Conservation (phyloP, 768 basidiomycete genomes). For the Rhodotorula sphaerocarpa region DNA sequence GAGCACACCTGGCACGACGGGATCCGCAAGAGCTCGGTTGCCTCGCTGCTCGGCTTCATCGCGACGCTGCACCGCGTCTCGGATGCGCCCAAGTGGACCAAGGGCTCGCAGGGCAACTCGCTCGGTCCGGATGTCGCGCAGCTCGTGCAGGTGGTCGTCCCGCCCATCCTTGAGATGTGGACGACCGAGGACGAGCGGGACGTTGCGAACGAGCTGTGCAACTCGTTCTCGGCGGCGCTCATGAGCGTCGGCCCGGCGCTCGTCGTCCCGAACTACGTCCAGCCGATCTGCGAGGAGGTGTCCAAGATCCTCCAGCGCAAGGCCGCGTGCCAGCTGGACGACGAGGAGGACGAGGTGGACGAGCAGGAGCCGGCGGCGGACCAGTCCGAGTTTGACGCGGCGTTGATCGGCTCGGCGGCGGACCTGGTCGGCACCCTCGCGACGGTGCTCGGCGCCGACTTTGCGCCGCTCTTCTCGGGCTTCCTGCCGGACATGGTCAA, state of each 20-base stretch:
- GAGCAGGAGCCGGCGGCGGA: conserved; percentile 46
- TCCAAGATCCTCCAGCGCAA: conserved; percentile 84
- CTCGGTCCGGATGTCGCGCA: conserved; percentile 56
- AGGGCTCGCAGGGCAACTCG: conserved; percentile 50
- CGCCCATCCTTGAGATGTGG: conserved; percentile 75
- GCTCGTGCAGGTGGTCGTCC: conserved; percentile 65
- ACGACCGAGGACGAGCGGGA: conserved; percentile 89
- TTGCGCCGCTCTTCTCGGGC: conserved; percentile 66
- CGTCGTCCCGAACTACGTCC: conserved; percentile 59
- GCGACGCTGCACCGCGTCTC: conserved; percentile 85
- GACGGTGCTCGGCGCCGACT: conserved; percentile 72
- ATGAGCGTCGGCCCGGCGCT: conserved; percentile 84
- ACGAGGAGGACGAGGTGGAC: conserved; percentile 59
- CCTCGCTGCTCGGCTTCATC: conserved; percentile 78
- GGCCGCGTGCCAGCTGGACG: conserved; percentile 90
- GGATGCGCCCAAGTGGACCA: conserved; percentile 69
- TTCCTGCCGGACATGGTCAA: conserved; percentile 85
- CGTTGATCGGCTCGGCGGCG: conserved; percentile 83
- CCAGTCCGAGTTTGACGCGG: conserved; percentile 92
- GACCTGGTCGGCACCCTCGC: conserved; percentile 88
- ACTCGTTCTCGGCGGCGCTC: conserved; percentile 81
- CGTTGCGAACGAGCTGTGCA: conserved; percentile 79
- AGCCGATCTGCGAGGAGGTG: conserved; percentile 69
- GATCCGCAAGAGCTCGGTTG: conserved; percentile 84
- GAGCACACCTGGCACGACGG: conserved; percentile 88